Conservation (phyloP, 2,329 filamentous ascomycete genomes). For the Cadophora sp. region DNA sequence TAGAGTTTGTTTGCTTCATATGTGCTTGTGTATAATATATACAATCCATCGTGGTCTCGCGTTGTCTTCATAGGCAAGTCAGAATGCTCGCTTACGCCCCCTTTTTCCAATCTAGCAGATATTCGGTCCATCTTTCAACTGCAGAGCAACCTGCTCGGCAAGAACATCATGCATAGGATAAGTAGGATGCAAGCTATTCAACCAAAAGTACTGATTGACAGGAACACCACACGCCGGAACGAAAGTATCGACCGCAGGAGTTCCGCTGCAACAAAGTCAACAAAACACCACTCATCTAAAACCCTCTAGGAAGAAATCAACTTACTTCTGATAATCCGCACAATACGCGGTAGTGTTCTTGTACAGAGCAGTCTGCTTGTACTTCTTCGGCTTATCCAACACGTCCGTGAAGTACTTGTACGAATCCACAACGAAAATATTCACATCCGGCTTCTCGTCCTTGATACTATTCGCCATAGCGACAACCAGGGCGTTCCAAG, state of each 20-base stretch:
- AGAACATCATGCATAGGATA: slow-evolving; percentile 66
- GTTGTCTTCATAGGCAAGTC: not conserved
- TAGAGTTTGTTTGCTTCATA: not conserved
- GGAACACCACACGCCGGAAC: slow-evolving; percentile 56
- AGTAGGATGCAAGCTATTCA: slow-evolving; percentile 69
- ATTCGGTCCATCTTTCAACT: slow-evolving; percentile 49
- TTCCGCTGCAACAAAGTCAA: slow-evolving; percentile 47
- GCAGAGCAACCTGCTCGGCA: slow-evolving; percentile 55
- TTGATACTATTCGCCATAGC: slow-evolving; percentile 49
- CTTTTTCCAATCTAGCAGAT: slow-evolving; percentile 45
- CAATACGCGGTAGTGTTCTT: slow-evolving; percentile 65
- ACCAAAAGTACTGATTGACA: slow-evolving; percentile 70
- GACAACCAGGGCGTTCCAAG: slow-evolving; percentile 57
- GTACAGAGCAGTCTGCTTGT: slow-evolving; percentile 56
- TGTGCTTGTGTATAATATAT: not conserved
- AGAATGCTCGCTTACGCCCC: not conserved
- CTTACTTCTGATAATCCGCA: slow-evolving; percentile 59
- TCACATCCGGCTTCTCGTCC: slow-evolving; percentile 49
- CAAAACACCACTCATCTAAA: not conserved
- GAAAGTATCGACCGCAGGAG: slow-evolving; percentile 50
- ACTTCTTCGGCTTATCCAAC: slow-evolving; percentile 58
- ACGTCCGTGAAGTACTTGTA: slow-evolving; percentile 58
- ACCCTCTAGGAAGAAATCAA: slow-evolving; percentile 19
- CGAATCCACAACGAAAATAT: slow-evolving; percentile 61
- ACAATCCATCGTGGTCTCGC: not conserved